phyloP scores from a whole-genome alignment of 2,329 filamentous ascomycete species.

The Fusarium floridanum region DNA sequence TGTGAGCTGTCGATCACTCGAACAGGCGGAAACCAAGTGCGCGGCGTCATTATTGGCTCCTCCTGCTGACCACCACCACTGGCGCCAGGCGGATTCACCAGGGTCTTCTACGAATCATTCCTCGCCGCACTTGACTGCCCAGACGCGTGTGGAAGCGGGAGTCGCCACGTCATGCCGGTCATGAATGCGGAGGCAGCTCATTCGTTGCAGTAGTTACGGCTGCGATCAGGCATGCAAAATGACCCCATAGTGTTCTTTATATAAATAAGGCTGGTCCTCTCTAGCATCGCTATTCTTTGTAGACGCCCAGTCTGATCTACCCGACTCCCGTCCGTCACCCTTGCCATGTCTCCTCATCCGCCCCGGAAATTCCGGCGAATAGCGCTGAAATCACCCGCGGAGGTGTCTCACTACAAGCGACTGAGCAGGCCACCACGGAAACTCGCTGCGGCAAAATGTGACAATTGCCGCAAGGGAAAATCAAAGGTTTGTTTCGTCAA shows the following conservation, averaged over 20 bases:
- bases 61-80: too few relatives aligned
- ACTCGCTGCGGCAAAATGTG: background rate
- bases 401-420: background rate
- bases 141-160: background rate
- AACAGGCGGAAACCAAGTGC: background rate
- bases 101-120: background rate
- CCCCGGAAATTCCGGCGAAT: background rate
- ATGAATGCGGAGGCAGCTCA: background rate
- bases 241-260: background rate
- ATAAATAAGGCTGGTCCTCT: too few relatives aligned
- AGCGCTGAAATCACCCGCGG: background rate
- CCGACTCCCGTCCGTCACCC: too few relatives aligned
- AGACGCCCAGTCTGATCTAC: background rate
- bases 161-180: background rate
- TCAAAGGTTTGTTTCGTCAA: background rate
- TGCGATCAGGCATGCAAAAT: background rate
- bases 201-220: background rate
- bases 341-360: background rate
- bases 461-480: background rate
- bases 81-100: background rate
- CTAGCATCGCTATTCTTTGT: too few relatives aligned
- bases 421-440: background rate
- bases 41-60: background rate
- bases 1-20: too few relatives aligned
- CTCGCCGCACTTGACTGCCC: background rate